phyloP scores from a whole-genome alignment of 768 basidiomycete species.

The Termitomyces sp. region DNA sequence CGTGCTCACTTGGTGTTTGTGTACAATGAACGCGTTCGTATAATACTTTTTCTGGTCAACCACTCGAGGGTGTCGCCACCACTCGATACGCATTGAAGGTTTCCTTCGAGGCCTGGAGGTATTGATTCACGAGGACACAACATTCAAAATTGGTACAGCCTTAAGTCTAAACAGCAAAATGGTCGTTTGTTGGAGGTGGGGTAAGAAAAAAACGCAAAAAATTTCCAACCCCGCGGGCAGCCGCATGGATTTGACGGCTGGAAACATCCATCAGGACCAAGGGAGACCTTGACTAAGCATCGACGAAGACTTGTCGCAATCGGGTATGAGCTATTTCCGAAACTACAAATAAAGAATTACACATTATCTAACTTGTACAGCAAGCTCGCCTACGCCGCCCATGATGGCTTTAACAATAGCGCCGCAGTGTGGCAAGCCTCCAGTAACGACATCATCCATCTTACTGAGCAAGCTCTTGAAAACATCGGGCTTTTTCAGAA shows the following conservation, averaged over 20 bases:
- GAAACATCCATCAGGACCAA: background rate
- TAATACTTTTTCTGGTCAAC: conserved; percentile 46
- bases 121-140: background rate
- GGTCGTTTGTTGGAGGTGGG: background rate
- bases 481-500: background rate
- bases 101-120: conserved; percentile 42
- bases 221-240: background rate
- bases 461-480: background rate
- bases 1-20: conserved; percentile 40
- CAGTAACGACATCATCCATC: background rate
- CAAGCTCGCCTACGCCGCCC: background rate
- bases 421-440: conserved; percentile 1
- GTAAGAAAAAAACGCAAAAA: background rate
- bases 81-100: conserved; percentile 20
- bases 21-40: conserved; percentile 67
- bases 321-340: background rate
- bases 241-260: background rate
- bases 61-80: conserved; percentile 45
- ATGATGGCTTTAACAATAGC: background rate
- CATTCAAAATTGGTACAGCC: background rate
- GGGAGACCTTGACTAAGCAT: background rate
- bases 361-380: background rate
- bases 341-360: background rate
- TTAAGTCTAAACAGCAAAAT: background rate
- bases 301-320: background rate